These are phyloP conservation scores for Tremella yokohamensis DNA, from an alignment of 768 basidiomycete genomes.

Conservation along the genomic window DNA sequence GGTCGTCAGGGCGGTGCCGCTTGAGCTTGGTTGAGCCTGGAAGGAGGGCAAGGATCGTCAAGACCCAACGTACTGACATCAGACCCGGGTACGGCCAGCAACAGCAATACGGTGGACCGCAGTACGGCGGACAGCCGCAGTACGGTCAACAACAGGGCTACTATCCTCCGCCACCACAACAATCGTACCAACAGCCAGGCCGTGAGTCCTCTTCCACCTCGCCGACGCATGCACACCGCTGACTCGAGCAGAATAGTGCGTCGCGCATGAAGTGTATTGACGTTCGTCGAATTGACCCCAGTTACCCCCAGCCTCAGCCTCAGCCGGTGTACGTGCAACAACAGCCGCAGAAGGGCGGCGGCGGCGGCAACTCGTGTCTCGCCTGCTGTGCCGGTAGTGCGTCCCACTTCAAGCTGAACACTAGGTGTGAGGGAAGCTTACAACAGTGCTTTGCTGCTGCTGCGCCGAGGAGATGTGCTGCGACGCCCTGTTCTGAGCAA, in stretches of 20 bases:
- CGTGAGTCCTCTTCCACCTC: conserved; percentile 17
- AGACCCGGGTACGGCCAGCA: conserved; percentile 9
- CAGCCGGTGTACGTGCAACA: conserved; percentile 69
- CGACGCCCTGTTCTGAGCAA: conserved; percentile 32
- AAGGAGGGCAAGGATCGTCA: neutral
- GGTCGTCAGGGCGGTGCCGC: neutral
- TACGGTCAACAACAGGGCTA: conserved; percentile 29
- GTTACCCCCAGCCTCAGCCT: conserved; percentile 65
- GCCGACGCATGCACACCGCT: neutral
- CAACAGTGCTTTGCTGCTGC: conserved; percentile 31
- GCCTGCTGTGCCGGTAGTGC: conserved; percentile 50
- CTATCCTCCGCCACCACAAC: conserved; percentile 43
- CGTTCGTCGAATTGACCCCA: conserved; percentile 7
- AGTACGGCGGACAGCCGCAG: conserved; percentile 15
- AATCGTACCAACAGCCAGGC: conserved; percentile 39
- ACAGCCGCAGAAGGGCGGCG: conserved; percentile 56
- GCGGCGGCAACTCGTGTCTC: conserved; percentile 64
- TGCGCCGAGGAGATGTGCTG: conserved; percentile 45
- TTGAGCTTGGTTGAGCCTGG: neutral
- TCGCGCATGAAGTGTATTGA: conserved; percentile 1
- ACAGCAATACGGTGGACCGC: conserved; percentile 14
- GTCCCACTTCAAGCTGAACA: neutral
- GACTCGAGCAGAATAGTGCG: conserved; percentile 37
- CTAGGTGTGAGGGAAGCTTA: neutral
- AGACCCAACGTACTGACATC: neutral